Evolutionary conservation across 306 rosid species (phyloP).

Genomic region (Malus sylvestris): DNA sequence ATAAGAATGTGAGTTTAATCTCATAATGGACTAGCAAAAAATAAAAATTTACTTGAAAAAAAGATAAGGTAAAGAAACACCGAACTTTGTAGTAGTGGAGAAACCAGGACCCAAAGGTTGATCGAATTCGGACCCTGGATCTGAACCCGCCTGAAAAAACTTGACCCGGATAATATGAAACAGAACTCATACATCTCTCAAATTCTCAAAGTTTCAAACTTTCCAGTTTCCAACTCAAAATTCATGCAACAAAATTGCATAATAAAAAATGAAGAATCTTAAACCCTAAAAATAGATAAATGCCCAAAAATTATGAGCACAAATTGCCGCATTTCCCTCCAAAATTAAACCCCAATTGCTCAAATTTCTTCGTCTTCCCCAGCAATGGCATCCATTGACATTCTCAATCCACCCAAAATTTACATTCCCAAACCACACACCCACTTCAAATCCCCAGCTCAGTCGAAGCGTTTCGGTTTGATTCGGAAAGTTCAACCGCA

Average conservation of each 20-base stretch:
- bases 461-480: conserved; percentile 26
- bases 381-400: conserved; percentile 52
- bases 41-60: too few species aligned
- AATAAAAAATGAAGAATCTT: neutral
- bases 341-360: neutral
- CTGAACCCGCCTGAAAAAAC: neutral
- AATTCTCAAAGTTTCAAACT: neutral
- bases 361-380: neutral
- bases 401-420: conserved; percentile 43
- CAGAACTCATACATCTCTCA: neutral
- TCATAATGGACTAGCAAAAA: too few species aligned
- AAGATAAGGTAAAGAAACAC: too few species aligned
- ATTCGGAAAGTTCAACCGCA: conserved; percentile 20
- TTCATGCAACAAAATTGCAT: neutral
- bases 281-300: conserved; percentile 11
- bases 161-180: neutral
- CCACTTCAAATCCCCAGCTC: conserved; percentile 16
- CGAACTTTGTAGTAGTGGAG: too few species aligned
- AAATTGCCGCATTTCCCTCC: neutral
- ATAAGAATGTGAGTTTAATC: accelerated
- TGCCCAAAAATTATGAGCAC: neutral
- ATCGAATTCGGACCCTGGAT: neutral
- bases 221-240: neutral
- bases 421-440: conserved; percentile 36
- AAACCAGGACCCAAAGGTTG: neutral